Evolutionary conservation across 768 basidiomycete species (phyloP).

Genomic region (Amanita pallidorosea): DNA sequence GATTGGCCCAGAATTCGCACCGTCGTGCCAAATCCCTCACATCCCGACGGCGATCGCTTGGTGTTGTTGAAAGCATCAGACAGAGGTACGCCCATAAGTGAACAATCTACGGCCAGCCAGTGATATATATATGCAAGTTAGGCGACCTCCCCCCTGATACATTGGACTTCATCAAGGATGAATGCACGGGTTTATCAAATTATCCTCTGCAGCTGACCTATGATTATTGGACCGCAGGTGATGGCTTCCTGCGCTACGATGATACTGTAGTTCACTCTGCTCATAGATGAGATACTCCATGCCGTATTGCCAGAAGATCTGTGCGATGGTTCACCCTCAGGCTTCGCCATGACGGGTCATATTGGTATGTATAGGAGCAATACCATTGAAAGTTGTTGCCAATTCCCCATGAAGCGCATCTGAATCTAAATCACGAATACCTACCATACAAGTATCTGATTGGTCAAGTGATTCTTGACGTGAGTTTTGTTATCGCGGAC

Average conservation of each 20-base stretch:
- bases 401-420: constrained; percentile 50
- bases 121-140: constrained; percentile 34
- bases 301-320: constrained; percentile 74
- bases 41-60: constrained; percentile 43
- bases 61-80: constrained; percentile 53
- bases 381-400: not conserved
- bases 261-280: not conserved
- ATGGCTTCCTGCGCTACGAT: not conserved
- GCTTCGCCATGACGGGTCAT: constrained; percentile 86
- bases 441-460: constrained; percentile 86
- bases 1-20: constrained; percentile 59
- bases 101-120: not conserved
- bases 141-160: constrained; percentile 55
- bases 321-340: constrained; percentile 68
- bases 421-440: constrained; percentile 87
- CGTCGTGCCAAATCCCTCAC: constrained; percentile 40
- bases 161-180: constrained; percentile 41
- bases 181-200: constrained; percentile 43
- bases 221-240: constrained; percentile 84
- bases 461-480: constrained; percentile 87
- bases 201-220: constrained; percentile 66
- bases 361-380: constrained; percentile 49
- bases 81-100: constrained; percentile 37
- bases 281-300: constrained; percentile 72
- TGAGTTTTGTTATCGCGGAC: constrained; percentile 23